These are phyloP conservation scores for Yamadazyma atmosphaerica DNA, from an alignment of 1,139 yeast genomes.

Conservation along the genomic window DNA sequence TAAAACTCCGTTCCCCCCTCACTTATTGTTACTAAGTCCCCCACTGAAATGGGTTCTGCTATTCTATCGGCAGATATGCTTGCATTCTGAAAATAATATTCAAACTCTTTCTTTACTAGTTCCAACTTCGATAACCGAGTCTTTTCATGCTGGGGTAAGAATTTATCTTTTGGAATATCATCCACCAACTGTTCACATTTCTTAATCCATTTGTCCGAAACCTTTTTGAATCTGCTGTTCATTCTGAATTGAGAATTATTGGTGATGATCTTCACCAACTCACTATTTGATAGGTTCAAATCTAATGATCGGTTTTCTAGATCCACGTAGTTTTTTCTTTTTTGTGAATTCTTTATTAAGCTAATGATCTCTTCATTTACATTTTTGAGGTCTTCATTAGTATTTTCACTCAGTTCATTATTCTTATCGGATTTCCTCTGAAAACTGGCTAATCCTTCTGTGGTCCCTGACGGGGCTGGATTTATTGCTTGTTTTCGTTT, in stretches of 20 bases:
- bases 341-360: not conserved
- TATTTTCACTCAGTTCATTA: not conserved
- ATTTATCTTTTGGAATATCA: conserved; percentile 3
- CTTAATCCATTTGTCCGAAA: conserved; percentile 21
- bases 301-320: conserved; percentile 14
- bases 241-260: conserved; percentile 17
- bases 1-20: conserved; percentile 33
- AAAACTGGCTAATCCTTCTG: not conserved
- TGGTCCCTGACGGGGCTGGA: not conserved
- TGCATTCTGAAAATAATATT: conserved; percentile 21
- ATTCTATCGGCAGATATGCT: conserved; percentile 25
- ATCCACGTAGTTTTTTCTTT: conserved; percentile 8
- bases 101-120: conserved; percentile 12
- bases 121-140: not conserved
- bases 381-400: too few species aligned
- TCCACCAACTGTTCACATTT: conserved; percentile 4
- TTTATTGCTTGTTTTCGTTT: not conserved
- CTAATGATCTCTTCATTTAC: too few species aligned
- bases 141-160: not conserved
- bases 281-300: conserved; percentile 9
- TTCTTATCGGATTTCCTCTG: not conserved
- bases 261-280: conserved; percentile 17
- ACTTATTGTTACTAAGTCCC: conserved; percentile 39
- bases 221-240: conserved; percentile 17
- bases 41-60: conserved; percentile 28